Base-by-base conservation (phyloP, 202 grass and related monocot species). In the Musa balbisiana region DNA sequence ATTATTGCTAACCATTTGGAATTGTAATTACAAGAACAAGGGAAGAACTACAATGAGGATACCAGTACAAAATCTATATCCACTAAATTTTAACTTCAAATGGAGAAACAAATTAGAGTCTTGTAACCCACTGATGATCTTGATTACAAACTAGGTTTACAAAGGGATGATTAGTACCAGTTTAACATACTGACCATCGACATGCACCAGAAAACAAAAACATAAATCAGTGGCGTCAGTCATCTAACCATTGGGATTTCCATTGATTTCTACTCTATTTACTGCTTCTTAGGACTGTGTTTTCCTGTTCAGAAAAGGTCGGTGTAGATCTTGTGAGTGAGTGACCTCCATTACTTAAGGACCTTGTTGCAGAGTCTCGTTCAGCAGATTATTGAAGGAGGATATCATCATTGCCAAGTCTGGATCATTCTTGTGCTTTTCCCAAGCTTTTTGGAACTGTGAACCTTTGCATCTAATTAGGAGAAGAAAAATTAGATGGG, bases 381-480 rank as follows among this genome's bases (percentile, higher is more conserved):
- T 81, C 73, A 64, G 71, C 53, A 81, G 69, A 56, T 88, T 22
- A 60, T 64, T 85, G 29, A 94, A 94, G 79, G 77, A 76, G 33
- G 87, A 85, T n/a, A 85, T 49, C 79, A 98, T 71, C 79, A 90
- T 80, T 11, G 79, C 55, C 51, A 94, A 59, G 80, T 94, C 91
- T 23, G 83, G 83, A 51, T 98, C 95, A 83, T 60, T 71, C 80
- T 85, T 88, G 75, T 94, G 95, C 74, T 92, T 94, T 73, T 88
- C 87, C 95, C 95, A 98, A 49, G 83, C 79, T 74, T 81, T 82
- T 78, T 94, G 73, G 82, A 99, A 94, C 43, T 92, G 87, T 24
- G 74, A 69, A 4, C 83, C 89, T 73, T 94, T 87, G 82, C 91
- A 99, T 55, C 91, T 99, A 69, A 75, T 80, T 13, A 17, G 68